These are phyloP conservation scores for Croton setiger DNA, from an alignment of 441 rosid species.

Conservation along the genomic window DNA sequence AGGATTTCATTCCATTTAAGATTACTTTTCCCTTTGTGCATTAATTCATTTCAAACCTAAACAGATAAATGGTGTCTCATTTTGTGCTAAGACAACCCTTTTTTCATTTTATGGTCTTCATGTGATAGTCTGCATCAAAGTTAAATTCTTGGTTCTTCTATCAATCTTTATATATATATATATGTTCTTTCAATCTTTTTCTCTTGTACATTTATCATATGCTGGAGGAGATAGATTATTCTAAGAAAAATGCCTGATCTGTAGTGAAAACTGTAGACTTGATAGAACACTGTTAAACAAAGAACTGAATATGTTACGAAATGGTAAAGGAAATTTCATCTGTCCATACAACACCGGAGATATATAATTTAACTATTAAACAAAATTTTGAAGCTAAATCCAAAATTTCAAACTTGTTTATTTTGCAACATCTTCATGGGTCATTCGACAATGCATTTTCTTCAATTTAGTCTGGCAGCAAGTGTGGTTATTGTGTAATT, in stretches of 20 bases:
- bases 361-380: neutral
- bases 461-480: neutral
- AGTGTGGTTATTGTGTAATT: neutral
- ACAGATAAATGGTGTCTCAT: neutral
- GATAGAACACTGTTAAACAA: neutral
- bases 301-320: neutral
- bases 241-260: neutral
- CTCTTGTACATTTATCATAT: neutral
- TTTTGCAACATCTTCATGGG: neutral
- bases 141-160: no score
- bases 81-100: neutral
- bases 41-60: slow-evolving; percentile 1
- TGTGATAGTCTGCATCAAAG: neutral
- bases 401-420: neutral
- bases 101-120: neutral
- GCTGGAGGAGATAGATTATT: neutral
- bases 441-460: neutral
- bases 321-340: slow-evolving; percentile 1
- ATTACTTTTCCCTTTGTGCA: neutral
- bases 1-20: slow-evolving; percentile 20
- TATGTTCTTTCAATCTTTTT: neutral
- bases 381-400: neutral
- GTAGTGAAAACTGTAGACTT: neutral
- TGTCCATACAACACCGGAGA: neutral
- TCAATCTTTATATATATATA: neutral